Conservation (phyloP, 176 grass and related monocot species). For the Oryza coarctata region DNA sequence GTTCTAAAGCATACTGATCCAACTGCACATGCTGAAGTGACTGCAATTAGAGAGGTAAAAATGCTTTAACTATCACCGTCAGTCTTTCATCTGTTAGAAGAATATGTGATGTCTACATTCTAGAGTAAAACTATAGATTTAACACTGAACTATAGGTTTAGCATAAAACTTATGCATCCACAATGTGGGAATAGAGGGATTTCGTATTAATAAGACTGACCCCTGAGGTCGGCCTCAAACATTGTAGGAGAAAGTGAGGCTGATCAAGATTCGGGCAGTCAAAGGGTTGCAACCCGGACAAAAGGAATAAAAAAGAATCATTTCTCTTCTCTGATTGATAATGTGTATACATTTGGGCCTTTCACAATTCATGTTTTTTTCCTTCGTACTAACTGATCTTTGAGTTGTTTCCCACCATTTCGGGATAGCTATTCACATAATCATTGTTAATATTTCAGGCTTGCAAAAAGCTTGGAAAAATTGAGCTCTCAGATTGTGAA, state of each 20-base stretch:
- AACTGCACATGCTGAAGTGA: slow-evolving; percentile 92
- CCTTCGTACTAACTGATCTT: background rate
- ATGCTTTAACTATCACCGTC: background rate
- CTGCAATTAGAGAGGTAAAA: slow-evolving; percentile 84
- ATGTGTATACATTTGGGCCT: background rate
- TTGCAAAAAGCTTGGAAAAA: slow-evolving; percentile 79
- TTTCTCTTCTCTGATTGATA: background rate
- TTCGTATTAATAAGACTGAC: too few species aligned
- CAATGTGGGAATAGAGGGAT: too few species aligned
- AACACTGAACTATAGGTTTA: too few species aligned
- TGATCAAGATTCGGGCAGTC: too few species aligned
- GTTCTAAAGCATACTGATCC: slow-evolving; percentile 80
- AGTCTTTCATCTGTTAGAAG: background rate
- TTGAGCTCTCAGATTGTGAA: slow-evolving; percentile 82
- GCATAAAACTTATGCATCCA: too few species aligned
- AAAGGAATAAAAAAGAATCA: too few species aligned
- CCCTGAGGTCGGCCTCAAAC: too few species aligned
- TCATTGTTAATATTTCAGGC: slow-evolving; percentile 38
- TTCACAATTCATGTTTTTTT: background rate
- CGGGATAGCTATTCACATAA: background rate
- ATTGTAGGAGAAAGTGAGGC: too few species aligned
- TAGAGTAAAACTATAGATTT: too few species aligned
- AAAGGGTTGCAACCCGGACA: too few species aligned
- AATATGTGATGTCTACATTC: background rate
- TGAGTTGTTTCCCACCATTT: background rate